These are phyloP conservation scores for Phytophthora multivora DNA, from an alignment of 352 stramenopile species.

Conservation along the genomic window DNA sequence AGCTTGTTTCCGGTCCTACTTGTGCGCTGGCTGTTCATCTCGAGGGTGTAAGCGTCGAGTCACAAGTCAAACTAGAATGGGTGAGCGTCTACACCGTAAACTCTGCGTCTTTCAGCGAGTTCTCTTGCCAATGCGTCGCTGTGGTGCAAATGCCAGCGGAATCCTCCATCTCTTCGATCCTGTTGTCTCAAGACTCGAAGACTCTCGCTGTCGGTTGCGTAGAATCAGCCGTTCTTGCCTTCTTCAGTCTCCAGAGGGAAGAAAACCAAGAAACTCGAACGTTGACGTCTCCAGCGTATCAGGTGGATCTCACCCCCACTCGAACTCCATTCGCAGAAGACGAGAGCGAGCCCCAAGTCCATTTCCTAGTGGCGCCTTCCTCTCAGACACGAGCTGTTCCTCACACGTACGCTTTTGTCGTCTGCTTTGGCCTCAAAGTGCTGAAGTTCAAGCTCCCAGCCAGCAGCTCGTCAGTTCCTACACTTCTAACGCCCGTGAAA, in stretches of 20 bases:
- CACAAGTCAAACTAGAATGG: background rate
- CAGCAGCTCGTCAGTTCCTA: background rate
- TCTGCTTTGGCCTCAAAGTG: slow-evolving; percentile 41
- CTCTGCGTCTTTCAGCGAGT: background rate
- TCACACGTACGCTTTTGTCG: slow-evolving; percentile 36
- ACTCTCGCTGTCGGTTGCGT: slow-evolving; percentile 29
- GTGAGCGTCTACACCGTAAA: slow-evolving; percentile 27
- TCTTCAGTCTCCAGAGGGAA: slow-evolving; percentile 8
- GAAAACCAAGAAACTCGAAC: background rate
- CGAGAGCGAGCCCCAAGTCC: slow-evolving; percentile 3
- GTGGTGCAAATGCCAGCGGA: slow-evolving; percentile 5
- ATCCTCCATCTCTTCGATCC: slow-evolving; percentile 4
- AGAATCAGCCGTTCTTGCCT: slow-evolving; percentile 2
- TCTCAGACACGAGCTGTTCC: slow-evolving; percentile 4
- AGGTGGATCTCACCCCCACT: slow-evolving; percentile 19
- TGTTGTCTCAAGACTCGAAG: slow-evolving; percentile 34
- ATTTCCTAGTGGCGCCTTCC: slow-evolving; percentile 31
- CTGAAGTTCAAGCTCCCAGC: slow-evolving; percentile 37
- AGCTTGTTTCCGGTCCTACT: slow-evolving; percentile 7
- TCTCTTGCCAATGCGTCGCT: slow-evolving; percentile 17
- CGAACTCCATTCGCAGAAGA: slow-evolving; percentile 7
- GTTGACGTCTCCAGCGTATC: slow-evolving; percentile 14
- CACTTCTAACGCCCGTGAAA: slow-evolving; percentile 12
- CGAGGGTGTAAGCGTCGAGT: background rate
- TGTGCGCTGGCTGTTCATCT: slow-evolving; percentile 30